Evolutionary conservation across 768 basidiomycete genomes (phyloP), one percentile per base, ranked within the genome.

Genomic region (Neoboletus magnificus): DNA sequence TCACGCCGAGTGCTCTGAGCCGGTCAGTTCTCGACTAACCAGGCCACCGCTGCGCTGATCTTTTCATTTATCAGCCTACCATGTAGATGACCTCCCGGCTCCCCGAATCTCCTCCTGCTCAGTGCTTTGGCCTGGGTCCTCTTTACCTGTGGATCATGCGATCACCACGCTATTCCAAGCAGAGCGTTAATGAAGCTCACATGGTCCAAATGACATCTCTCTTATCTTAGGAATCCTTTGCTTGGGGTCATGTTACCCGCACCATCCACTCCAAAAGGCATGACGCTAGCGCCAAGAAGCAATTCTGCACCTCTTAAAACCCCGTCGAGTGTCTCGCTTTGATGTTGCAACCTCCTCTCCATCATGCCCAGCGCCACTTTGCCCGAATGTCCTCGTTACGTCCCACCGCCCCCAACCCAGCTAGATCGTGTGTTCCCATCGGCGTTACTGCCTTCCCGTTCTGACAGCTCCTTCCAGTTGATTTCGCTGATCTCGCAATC

Each of bases 401-500:
- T 66, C 27, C 60, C 63, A 5, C 67, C 75, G 3, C 65, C 72
- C 9, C 58, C 58, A 5, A 76, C 76, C 0, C 62, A 63, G 49
- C 67, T 72, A 33, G 56, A 71, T 33, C 57, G 76, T 79, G 52
- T 29, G 77, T 66, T 4, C 40, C 11, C 29, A 7, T 30, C 11
- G 10, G 1, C 9, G 2, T n/a, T 1, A 27, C 8, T 25, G 6
- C 20, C n/a, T 37, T 37, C 23, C 4, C 29, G 8, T 52, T 29
- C 47, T 32, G 25, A 51, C 44, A 72, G 68, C 74, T 59, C 73
- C 73, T 18, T 46, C 27, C 42, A 78, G 77, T 77, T 57, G 73
- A 76, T 18, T 77, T 72, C 56, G 83, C 81, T 13, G 79, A 83
- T 47, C 74, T 86, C 5, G 71, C 78, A 0, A 70, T 79, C 52